A percentile compares a stretch with the other conserved stretches of the same genome.
Evolutionary conservation across 495 filamentous ascomycete species (phyloP).

Genomic region (Lentithecium fluviatile): DNA sequence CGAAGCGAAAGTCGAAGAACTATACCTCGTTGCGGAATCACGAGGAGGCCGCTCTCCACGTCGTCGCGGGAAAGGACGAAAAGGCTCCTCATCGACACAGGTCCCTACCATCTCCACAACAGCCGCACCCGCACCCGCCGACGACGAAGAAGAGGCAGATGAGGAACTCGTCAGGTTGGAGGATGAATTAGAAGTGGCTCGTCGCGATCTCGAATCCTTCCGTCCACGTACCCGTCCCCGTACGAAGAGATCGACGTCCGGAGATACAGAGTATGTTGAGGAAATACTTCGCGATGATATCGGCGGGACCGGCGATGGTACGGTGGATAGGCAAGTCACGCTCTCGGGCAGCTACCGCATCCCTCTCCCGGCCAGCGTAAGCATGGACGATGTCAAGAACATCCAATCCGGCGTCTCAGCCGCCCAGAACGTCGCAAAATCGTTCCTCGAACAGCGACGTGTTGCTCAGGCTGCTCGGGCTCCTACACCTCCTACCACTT

Average conservation of each 20-base stretch:
- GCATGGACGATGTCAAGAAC: constrained; percentile 30
- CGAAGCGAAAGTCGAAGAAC: constrained; percentile 34
- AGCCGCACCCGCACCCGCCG: neutral
- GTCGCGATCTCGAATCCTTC: constrained; percentile 21
- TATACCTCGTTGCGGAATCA: constrained; percentile 15
- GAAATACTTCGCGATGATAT: constrained; percentile 21
- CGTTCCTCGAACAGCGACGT: constrained; percentile 28
- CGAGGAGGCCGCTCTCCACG: constrained; percentile 12
- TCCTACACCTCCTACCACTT: neutral
- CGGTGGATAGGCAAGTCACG: constrained; percentile 19
- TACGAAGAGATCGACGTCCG: neutral
- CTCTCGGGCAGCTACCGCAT: constrained; percentile 32
- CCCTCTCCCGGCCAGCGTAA: constrained; percentile 28
- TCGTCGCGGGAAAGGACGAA: constrained; percentile 28
- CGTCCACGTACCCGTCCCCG: neutral
- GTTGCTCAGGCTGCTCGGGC: neutral
- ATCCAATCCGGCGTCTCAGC: constrained; percentile 28
- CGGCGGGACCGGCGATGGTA: neutral
- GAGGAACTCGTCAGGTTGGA: constrained; percentile 22
- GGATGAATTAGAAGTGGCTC: constrained; percentile 24
- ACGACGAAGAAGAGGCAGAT: constrained; percentile 25
- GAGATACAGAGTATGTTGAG: constrained; percentile 25
- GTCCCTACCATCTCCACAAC: constrained; percentile 13
- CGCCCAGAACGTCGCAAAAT: constrained; percentile 29
- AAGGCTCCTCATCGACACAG: constrained; percentile 8